A percentile compares a stretch with the other conserved stretches of the same genome.
Conservation (phyloP, 2,329 filamentous ascomycete genomes). For the Pseudogymnoascus sp. region DNA sequence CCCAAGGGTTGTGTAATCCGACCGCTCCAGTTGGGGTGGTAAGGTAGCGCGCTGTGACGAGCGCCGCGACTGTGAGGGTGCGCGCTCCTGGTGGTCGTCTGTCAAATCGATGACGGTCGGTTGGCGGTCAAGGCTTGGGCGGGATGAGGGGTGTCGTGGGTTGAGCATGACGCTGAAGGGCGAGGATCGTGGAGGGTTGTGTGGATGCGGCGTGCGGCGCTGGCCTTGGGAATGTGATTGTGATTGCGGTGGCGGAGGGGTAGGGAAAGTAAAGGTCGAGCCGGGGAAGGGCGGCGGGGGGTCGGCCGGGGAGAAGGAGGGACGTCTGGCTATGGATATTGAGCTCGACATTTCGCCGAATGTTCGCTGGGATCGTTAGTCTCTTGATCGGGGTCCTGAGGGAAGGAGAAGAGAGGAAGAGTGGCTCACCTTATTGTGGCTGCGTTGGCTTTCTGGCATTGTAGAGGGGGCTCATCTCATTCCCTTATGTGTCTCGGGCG, state of each 20-base stretch:
- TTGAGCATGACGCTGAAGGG: conserved; percentile 5
- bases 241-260: background rate
- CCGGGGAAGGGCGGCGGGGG: background rate
- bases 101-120: conserved; percentile 9
- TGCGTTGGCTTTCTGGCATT: conserved; percentile 5
- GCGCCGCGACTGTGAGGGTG: conserved; percentile 2
- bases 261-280: background rate
- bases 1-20: background rate
- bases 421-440: background rate
- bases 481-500: background rate
- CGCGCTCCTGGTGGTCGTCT: conserved; percentile 1
- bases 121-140: conserved; percentile 1
- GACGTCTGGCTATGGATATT: conserved; percentile 2
- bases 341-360: conserved; percentile 6
- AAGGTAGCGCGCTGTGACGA: conserved; percentile 1
- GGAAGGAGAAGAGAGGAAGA: background rate
- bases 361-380: background rate
- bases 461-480: conserved; percentile 2
- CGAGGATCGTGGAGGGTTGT: background rate
- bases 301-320: background rate
- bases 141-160: background rate
- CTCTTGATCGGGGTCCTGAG: background rate
- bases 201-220: conserved; percentile 1
- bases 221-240: background rate
- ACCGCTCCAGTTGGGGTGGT: background rate